Conservation (phyloP, 2,329 filamentous ascomycete genomes). For the Claviceps monticola region DNA sequence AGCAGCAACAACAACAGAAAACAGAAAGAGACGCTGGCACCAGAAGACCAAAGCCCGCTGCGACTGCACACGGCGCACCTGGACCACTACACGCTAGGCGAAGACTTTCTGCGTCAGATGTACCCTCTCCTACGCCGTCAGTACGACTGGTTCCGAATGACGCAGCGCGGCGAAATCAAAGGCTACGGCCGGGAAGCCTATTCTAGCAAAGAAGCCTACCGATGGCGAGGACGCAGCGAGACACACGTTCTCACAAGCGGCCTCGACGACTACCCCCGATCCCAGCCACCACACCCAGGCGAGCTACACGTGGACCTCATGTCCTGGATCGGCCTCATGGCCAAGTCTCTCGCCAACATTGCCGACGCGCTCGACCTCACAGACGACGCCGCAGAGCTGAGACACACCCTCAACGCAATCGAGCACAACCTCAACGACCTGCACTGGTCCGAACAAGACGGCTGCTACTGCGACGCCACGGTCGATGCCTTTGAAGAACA, state of each 20-base stretch:
- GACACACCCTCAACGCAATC: constrained; percentile 61
- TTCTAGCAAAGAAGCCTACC: constrained; percentile 82
- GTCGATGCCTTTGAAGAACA: constrained; percentile 93
- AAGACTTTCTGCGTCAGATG: constrained; percentile 58
- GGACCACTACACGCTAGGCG: constrained; percentile 51
- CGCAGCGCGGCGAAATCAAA: constrained; percentile 79
- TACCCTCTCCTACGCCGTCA: constrained; percentile 83
- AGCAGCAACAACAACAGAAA: constrained; percentile 11
- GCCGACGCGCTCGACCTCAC: constrained; percentile 58
- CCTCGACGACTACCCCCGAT: constrained; percentile 88
- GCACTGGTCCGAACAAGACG: constrained; percentile 73
- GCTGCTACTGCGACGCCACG: constrained; percentile 87
- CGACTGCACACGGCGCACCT: constrained; percentile 49
- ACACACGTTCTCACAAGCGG: constrained; percentile 85
- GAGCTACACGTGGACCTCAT: constrained; percentile 93
- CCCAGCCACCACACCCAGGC: constrained; percentile 85
- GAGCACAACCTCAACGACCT: constrained; percentile 78
- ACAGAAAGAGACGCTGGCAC: constrained; percentile 28
- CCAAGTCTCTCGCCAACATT: constrained; percentile 68
- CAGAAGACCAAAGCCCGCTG: constrained; percentile 20
- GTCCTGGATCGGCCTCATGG: constrained; percentile 96
- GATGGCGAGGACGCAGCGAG: constrained; percentile 83
- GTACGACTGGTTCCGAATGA: constrained; percentile 89
- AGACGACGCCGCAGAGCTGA: constrained; percentile 65
- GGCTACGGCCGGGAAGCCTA: constrained; percentile 82